Evolutionary conservation across 2,329 filamentous ascomycete genomes (phyloP).

Genomic region (Xylaria sp.): DNA sequence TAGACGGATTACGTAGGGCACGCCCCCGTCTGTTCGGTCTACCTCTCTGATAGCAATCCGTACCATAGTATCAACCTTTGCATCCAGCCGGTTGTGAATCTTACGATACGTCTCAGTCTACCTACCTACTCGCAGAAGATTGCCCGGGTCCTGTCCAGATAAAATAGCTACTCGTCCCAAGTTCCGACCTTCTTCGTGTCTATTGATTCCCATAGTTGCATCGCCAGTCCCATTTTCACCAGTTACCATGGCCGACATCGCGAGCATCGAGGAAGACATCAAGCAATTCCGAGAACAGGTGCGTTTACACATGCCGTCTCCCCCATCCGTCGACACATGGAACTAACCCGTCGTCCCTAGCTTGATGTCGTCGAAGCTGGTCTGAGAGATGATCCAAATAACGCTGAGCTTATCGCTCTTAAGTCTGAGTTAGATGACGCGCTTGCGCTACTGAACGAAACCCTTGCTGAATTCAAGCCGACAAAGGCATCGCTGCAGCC

Average conservation of each 20-base stretch:
- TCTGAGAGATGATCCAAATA: slow-evolving; percentile 74
- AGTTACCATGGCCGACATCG: slow-evolving; percentile 38
- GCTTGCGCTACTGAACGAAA: slow-evolving; percentile 71
- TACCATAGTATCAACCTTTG: too few relatives aligned
- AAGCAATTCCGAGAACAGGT: slow-evolving; percentile 55
- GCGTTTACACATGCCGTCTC: slow-evolving; percentile 18
- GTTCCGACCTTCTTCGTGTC: neutral
- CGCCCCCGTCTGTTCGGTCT: neutral
- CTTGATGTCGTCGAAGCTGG: slow-evolving; percentile 72
- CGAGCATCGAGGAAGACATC: slow-evolving; percentile 47
- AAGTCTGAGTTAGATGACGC: slow-evolving; percentile 76
- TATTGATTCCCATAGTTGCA: neutral
- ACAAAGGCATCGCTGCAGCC: slow-evolving; percentile 43
- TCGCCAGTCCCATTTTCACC: slow-evolving; percentile 9
- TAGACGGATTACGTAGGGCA: too few relatives aligned
- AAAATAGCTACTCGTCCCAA: neutral
- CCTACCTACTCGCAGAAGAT: neutral
- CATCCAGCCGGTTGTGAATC: neutral
- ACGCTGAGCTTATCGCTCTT: slow-evolving; percentile 69
- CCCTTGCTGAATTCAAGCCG: slow-evolving; percentile 74
- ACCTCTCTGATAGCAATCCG: too few relatives aligned
- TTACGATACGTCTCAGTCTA: neutral
- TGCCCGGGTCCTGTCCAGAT: neutral
- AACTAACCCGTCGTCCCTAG: slow-evolving; percentile 37
- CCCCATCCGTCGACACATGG: neutral